Evolutionary conservation across 805 yeast species (phyloP), one percentile per base, ranked within the genome.

Genomic region (Nakazawaea wyomingensis): DNA sequence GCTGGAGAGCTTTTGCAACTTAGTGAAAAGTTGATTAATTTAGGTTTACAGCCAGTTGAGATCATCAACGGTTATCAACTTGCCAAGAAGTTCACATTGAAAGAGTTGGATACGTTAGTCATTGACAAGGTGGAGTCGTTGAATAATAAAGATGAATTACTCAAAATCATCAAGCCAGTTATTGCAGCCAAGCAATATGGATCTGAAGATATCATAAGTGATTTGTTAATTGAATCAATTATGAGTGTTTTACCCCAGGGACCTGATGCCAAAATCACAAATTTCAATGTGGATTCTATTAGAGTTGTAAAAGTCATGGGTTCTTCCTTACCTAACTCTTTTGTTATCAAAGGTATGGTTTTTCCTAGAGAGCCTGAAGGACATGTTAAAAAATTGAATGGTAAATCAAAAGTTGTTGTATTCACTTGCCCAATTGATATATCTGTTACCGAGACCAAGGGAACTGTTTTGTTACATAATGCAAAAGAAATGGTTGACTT

Each of bases 321-420:
- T 48, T 74, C 95, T 14, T 73, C 90, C 41, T 70, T 93, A 53
- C 65, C 69, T 29, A 72, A 74, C 54, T 84, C 95, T 10, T 74
- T 74, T 55, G 98, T 93, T 41, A 71, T 93, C 50, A 87, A 85
- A 65, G 99, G 99, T 53, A 93, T 93, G 99, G 96, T 93, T 30
- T 91, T 93, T 74, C 95, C 95, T 52, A 78, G 95, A 55, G 96
- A 89, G 63, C 96, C 98, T n/a, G 98, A 91, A 62, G 95, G 97
- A 13, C 81, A 79, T 52, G 65, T 90, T 39, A 88, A 87, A 60
- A 74, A 80, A 48, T 68, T 84, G 45, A 60, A 55, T 8, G 56
- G 62, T 36, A 79, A 74, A 53, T 79, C 95, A 14, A 89, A 87
- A 61, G 98, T 93, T 36, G 99, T 86, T 8, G 90, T 89, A 2